Percentiles rank a stretch among this genome's conserved stretches.
These are phyloP conservation scores for Diaporthe capsici DNA, from an alignment of 2,329 filamentous ascomycete species.

Conservation along the genomic window DNA sequence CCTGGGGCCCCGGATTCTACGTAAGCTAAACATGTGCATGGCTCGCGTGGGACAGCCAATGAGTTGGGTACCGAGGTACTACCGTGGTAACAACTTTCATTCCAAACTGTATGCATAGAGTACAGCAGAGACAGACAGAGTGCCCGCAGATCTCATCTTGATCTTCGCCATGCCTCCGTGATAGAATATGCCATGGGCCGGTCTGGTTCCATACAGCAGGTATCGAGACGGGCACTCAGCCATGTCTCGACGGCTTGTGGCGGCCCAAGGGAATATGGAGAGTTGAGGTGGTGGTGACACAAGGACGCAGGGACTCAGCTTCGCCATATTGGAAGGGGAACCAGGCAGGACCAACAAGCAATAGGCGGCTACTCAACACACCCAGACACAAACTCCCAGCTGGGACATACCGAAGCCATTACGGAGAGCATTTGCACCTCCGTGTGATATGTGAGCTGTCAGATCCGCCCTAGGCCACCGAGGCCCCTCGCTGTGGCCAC, in stretches of 20 bases:
- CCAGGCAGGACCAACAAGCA: conserved; percentile 5
- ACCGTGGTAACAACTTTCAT: too few relatives aligned
- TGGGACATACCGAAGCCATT: conserved; percentile 12
- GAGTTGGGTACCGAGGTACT: background rate
- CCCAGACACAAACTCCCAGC: background rate
- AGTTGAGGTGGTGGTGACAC: conserved; percentile 12
- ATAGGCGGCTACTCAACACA: conserved; percentile 5
- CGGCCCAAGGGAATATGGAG: conserved; percentile 22
- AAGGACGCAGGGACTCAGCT: background rate
- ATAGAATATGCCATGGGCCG: background rate
- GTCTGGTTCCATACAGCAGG: background rate
- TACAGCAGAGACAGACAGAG: background rate
- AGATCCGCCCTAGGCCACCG: conserved; percentile 22
- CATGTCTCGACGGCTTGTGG: conserved; percentile 25
- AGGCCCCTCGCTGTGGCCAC: background rate
- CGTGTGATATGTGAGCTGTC: conserved; percentile 24
- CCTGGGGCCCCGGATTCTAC: conserved; percentile 37
- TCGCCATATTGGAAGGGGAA: background rate
- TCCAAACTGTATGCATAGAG: background rate
- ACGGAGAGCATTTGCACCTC: conserved; percentile 12
- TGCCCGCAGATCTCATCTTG: background rate
- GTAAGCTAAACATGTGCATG: background rate
- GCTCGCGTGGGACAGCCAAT: too few relatives aligned
- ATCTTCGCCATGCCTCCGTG: background rate
- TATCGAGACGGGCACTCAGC: background rate